These are phyloP conservation scores for Dendrobium chrysotoxum DNA, from an alignment of 106 monocot species.

Conservation along the genomic window DNA sequence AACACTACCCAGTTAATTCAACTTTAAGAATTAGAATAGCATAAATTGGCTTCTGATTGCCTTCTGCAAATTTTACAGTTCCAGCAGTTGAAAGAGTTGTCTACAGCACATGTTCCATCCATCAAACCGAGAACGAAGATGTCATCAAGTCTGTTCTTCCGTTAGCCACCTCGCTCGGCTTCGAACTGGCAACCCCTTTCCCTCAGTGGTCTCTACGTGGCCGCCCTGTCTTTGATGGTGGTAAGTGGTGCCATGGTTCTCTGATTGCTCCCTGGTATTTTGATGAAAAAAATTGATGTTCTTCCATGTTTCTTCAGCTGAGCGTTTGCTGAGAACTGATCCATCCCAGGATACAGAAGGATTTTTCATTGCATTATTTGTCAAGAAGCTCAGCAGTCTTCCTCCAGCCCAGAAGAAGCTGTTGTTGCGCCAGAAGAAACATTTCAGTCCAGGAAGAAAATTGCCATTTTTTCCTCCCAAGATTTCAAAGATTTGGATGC, in stretches of 20 bases:
- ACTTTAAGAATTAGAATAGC: too few relatives aligned
- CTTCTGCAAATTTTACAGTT: conserved; percentile 35
- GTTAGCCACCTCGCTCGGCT: conserved; percentile 57
- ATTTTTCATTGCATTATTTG: conserved; percentile 93
- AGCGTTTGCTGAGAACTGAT: conserved; percentile 65
- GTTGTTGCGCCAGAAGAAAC: neutral
- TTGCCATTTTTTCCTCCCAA: neutral
- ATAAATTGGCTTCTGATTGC: neutral
- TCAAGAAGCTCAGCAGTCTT: conserved; percentile 19
- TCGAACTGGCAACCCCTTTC: conserved; percentile 67
- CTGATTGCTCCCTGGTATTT: neutral
- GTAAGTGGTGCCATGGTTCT: conserved; percentile 28
- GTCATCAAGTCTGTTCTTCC: conserved; percentile 71
- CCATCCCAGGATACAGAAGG: conserved; percentile 68
- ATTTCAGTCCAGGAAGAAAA: neutral
- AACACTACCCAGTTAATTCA: too few relatives aligned
- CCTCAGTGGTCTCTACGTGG: conserved; percentile 88
- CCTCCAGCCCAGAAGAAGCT: neutral
- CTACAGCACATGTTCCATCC: conserved; percentile 94
- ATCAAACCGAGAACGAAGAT: conserved; percentile 86
- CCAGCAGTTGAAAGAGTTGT: conserved; percentile 75
- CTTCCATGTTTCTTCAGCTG: conserved; percentile 37
- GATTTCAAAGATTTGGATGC: conserved; percentile 9
- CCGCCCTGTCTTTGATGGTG: conserved; percentile 74
- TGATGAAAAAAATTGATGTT: neutral